A percentile compares a stretch with the other conserved stretches of the same genome.
Evolutionary conservation across 2,329 filamentous ascomycete species (phyloP).

Genomic region (Diaporthe helianthi): DNA sequence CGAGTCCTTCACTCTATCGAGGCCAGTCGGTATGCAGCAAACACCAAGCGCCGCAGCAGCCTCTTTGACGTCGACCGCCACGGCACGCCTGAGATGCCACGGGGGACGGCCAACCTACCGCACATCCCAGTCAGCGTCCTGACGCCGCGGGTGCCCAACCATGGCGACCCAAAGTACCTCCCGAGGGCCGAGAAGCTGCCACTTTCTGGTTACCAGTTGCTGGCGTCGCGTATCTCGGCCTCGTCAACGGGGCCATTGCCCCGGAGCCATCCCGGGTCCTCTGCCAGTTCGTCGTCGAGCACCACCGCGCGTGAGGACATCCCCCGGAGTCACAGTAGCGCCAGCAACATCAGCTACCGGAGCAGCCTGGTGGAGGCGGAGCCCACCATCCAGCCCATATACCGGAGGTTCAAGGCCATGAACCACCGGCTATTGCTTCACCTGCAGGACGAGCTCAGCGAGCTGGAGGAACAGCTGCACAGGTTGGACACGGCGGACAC

Average conservation of each 20-base stretch:
- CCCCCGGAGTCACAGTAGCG: conserved; percentile 20
- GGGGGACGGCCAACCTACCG: conserved; percentile 47
- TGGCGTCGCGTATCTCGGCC: conserved; percentile 62
- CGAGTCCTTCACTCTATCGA: conserved; percentile 37
- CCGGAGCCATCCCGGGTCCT: conserved; percentile 34
- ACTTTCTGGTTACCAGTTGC: conserved; percentile 66
- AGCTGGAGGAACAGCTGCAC: conserved; percentile 80
- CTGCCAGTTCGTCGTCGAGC: conserved; percentile 35
- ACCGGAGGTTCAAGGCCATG: conserved; percentile 81
- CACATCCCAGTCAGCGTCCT: conserved; percentile 47
- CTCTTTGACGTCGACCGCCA: conserved; percentile 42
- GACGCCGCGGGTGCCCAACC: conserved; percentile 45
- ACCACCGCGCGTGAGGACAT: conserved; percentile 9
- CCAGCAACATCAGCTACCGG: conserved; percentile 35
- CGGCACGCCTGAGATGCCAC: conserved; percentile 52
- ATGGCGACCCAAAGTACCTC: conserved; percentile 46
- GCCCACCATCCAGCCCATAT: conserved; percentile 65
- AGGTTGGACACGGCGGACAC: conserved; percentile 69
- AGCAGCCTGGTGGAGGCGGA: conserved; percentile 36
- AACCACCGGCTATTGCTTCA: conserved; percentile 85
- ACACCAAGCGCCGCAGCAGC: conserved; percentile 32
- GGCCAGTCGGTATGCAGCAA: conserved; percentile 16
- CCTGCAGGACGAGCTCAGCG: conserved; percentile 82
- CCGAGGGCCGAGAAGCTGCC: conserved; percentile 52
- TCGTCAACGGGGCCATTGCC: conserved; percentile 34